Conservation (phyloP, 805 yeast genomes). For the Ogataea paradorogensis region DNA sequence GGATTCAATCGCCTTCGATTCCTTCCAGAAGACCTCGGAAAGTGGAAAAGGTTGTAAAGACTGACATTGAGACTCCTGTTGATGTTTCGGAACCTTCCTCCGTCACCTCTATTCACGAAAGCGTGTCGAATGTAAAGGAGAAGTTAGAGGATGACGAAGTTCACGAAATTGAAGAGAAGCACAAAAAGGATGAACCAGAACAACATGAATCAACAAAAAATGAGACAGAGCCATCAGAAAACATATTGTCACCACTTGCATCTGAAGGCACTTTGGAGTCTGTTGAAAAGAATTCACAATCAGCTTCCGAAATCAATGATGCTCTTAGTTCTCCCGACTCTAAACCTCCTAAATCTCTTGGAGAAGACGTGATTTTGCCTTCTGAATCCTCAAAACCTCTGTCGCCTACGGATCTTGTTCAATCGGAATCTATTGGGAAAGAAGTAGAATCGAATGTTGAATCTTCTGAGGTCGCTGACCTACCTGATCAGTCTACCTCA, state of each 20-base stretch:
- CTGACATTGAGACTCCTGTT: background rate
- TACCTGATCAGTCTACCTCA: background rate
- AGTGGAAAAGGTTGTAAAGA: background rate
- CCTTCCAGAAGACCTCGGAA: slow-evolving; percentile 21
- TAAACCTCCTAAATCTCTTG: background rate
- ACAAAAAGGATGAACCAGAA: no score
- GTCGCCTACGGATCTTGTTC: background rate
- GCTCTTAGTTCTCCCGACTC: background rate
- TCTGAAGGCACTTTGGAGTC: background rate
- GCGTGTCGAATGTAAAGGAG: slow-evolving; percentile 17
- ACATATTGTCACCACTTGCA: background rate
- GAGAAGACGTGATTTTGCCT: background rate
- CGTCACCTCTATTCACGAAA: slow-evolving; percentile 16
- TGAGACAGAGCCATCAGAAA: background rate
- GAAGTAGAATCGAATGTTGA: background rate
- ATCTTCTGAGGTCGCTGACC: background rate
- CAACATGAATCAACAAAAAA: background rate
- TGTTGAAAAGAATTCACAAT: no score
- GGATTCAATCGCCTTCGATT: slow-evolving; percentile 8
- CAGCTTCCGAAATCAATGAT: background rate
- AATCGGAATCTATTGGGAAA: background rate
- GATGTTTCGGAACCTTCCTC: slow-evolving; percentile 6
- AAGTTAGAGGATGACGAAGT: background rate
- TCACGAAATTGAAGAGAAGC: no score
- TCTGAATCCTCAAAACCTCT: no score